A percentile compares a stretch with the other conserved stretches of the same genome.
Conservation (phyloP, 75 land plant species). For the Isoetes taiwanensis region DNA sequence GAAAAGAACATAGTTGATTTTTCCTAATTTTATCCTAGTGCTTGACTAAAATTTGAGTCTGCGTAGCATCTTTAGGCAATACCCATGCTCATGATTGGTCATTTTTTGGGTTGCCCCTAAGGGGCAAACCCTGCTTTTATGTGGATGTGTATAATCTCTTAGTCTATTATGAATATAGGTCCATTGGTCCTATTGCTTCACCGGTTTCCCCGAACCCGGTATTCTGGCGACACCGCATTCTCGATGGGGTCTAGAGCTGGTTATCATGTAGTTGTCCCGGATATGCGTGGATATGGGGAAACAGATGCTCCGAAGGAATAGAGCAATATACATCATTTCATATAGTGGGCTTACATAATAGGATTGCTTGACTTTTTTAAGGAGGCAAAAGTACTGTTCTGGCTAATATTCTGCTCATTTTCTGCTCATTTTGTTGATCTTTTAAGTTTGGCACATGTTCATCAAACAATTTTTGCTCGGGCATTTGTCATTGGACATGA, state of each 20-base stretch:
- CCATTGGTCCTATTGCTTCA: conserved; percentile 50
- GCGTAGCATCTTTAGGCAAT: too few species aligned
- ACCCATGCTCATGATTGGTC: too few species aligned
- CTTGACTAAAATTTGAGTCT: too few species aligned
- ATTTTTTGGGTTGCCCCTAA: too few species aligned
- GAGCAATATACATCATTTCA: conserved; percentile 30
- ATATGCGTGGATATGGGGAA: conserved; percentile 48
- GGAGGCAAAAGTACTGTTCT: conserved; percentile 7
- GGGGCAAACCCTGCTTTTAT: too few species aligned
- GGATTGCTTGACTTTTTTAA: conserved; percentile 28
- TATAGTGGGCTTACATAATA: conserved; percentile 43
- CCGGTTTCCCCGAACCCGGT: conserved; percentile 58
- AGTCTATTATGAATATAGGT: conserved; percentile 17
- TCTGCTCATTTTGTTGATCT: neutral
- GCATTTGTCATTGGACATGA: conserved; percentile 24
- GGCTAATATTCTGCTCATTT: neutral
- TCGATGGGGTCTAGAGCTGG: conserved; percentile 28
- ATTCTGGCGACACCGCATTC: conserved; percentile 44
- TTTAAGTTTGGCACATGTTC: too few species aligned
- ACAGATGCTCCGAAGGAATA: conserved; percentile 30
- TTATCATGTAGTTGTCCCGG: conserved; percentile 41
- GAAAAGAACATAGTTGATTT: too few species aligned
- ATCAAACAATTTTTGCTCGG: too few species aligned
- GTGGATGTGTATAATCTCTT: too few species aligned
- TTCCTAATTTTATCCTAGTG: too few species aligned